phyloP scores from a whole-genome alignment of 2,329 filamentous ascomycete genomes.

The Sporothrix globosa region DNA sequence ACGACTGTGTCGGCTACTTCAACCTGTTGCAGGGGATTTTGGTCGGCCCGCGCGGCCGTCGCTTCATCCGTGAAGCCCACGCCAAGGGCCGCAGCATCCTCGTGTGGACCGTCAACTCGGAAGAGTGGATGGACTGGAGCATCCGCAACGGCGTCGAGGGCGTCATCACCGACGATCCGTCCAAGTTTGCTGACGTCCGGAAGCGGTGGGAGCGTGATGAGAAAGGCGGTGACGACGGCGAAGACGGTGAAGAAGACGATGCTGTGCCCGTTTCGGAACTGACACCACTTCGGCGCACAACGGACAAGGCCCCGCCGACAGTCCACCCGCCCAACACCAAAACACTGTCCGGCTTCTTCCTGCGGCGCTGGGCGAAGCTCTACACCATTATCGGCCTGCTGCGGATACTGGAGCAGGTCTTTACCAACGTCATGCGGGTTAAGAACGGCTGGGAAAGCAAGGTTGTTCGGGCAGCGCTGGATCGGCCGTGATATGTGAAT shows the following conservation, averaged over 20 bases:
- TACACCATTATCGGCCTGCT: constrained; percentile 31
- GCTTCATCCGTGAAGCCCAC: constrained; percentile 67
- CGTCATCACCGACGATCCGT: constrained; percentile 83
- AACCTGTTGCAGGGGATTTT: constrained; percentile 74
- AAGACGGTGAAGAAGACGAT: background rate
- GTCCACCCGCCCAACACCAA: constrained; percentile 29
- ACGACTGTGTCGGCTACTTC: constrained; percentile 66
- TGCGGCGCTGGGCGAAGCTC: constrained; percentile 36
- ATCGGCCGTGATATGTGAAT: background rate
- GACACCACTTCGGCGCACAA: background rate
- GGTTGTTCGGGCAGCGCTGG: constrained; percentile 30
- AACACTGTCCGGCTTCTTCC: constrained; percentile 30
- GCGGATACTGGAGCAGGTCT: constrained; percentile 26
- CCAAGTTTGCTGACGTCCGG: constrained; percentile 65
- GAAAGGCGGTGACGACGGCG: background rate
- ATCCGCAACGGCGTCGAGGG: constrained; percentile 70
- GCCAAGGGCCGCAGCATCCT: constrained; percentile 63
- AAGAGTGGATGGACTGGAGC: constrained; percentile 79
- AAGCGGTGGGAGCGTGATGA: constrained; percentile 38
- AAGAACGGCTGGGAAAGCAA: constrained; percentile 31
- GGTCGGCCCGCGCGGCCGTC: constrained; percentile 66
- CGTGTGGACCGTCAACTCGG: constrained; percentile 86
- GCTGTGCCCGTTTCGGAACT: background rate
- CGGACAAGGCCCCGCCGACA: background rate
- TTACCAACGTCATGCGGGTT: constrained; percentile 28